phyloP scores from a whole-genome alignment of 2,329 filamentous ascomycete species.

The Colletotrichum sp. region DNA sequence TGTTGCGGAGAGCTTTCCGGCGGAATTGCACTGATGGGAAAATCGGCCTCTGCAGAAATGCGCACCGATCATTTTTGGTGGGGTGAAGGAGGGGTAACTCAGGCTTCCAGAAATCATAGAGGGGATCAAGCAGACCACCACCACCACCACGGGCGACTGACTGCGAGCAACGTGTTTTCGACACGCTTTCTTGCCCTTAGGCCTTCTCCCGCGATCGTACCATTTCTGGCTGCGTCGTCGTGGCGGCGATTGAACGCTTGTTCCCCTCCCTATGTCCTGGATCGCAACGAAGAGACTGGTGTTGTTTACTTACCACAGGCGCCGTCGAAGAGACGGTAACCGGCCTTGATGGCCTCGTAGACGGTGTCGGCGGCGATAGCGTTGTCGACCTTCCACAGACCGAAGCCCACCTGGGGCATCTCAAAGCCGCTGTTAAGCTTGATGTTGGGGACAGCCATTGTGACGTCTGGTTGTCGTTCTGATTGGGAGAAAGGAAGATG shows the following conservation, averaged over 20 bases:
- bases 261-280: background rate
- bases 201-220: background rate
- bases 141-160: background rate
- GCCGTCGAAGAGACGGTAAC: constrained; percentile 66
- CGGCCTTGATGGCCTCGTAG: constrained; percentile 74
- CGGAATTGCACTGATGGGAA: background rate
- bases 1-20: constrained; percentile 18
- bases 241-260: background rate
- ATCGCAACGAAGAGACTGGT: background rate
- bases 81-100: constrained; percentile 21
- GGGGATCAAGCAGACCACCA: background rate
- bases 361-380: constrained; percentile 75
- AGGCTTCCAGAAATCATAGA: background rate
- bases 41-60: background rate
- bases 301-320: constrained; percentile 57
- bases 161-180: background rate
- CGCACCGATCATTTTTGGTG: constrained; percentile 13
- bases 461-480: background rate
- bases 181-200: background rate
- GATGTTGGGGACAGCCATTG: constrained; percentile 48
- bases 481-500: background rate
- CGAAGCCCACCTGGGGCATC: constrained; percentile 80
- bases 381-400: constrained; percentile 84
- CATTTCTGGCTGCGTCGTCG: background rate
- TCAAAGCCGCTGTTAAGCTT: constrained; percentile 70